Conservation (phyloP, 305 asterid genomes). For the Fraxinus nigra region DNA sequence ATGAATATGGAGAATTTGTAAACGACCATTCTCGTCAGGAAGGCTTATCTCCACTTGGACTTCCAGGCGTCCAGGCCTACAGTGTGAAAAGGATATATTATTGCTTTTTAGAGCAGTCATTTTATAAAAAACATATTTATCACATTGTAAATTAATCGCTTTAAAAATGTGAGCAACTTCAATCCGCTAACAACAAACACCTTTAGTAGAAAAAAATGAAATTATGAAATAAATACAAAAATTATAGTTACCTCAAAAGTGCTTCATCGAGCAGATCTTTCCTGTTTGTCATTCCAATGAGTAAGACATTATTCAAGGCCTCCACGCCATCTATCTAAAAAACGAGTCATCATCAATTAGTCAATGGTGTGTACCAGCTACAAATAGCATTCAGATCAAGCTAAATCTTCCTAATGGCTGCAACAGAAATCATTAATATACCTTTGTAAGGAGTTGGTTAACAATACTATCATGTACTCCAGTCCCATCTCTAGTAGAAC, state of each 20-base stretch:
- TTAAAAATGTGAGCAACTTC: neutral
- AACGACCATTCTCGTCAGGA: slow-evolving; percentile 94
- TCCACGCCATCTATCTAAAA: slow-evolving; percentile 98
- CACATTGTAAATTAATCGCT: neutral
- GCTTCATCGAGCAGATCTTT: slow-evolving; percentile 99
- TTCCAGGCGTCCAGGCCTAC: slow-evolving; percentile 98
- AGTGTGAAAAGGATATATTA: slow-evolving; percentile 14
- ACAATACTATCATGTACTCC: slow-evolving; percentile 99
- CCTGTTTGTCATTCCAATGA: slow-evolving; percentile 98
- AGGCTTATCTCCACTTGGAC: slow-evolving; percentile 99
- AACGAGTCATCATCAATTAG: slow-evolving; percentile 31
- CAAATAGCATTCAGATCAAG: slow-evolving; percentile 17
- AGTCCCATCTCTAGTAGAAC: slow-evolving; percentile 98
- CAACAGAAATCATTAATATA: slow-evolving; percentile 32
- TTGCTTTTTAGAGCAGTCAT: slow-evolving; percentile 16
- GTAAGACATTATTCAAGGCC: slow-evolving; percentile 91
- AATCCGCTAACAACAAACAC: neutral
- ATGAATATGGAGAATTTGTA: slow-evolving; percentile 95
- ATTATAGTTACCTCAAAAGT: slow-evolving; percentile 66
- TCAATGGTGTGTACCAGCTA: slow-evolving; percentile 23
- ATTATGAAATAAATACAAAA: slow-evolving; percentile 14
- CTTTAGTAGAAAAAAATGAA: slow-evolving; percentile 16
- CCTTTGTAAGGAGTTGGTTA: slow-evolving; percentile 99
- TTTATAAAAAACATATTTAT: slow-evolving; percentile 2
- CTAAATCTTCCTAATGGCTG: slow-evolving; percentile 19